phyloP scores from a whole-genome alignment of 106 monocot genomes.

The Allium sativum region DNA sequence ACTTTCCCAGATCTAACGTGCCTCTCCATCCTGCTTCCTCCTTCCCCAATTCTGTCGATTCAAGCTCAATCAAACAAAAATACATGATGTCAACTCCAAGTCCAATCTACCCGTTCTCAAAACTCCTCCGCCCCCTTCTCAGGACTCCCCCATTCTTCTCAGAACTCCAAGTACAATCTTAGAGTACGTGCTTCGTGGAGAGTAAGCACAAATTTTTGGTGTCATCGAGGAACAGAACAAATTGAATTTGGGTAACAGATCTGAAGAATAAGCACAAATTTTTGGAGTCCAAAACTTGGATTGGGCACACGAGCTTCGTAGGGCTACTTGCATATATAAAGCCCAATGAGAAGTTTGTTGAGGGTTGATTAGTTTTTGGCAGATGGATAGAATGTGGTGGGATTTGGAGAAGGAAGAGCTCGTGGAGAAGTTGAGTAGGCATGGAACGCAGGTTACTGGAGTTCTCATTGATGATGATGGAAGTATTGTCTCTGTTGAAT shows the following conservation, averaged over 20 bases:
- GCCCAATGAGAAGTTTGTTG: slow-evolving; percentile 44
- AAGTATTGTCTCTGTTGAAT: slow-evolving; percentile 78
- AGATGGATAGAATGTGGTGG: slow-evolving; percentile 80
- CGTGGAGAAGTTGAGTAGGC: slow-evolving; percentile 70
- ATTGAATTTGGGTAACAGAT: slow-evolving; percentile 61
- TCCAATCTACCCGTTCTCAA: no score
- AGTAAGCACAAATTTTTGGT: no score
- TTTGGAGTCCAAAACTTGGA: slow-evolving; percentile 44
- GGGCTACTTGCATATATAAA: slow-evolving; percentile 82
- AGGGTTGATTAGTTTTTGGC: slow-evolving; percentile 77
- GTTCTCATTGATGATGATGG: slow-evolving; percentile 55
- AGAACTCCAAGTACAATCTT: no score
- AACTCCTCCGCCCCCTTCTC: no score
- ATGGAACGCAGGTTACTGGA: slow-evolving; percentile 68
- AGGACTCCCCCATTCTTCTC: no score
- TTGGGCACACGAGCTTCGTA: slow-evolving; percentile 84
- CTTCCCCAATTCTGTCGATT: no score
- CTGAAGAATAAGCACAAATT: slow-evolving; percentile 32
- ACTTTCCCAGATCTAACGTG: no score
- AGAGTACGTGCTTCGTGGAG: no score
- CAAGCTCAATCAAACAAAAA: no score
- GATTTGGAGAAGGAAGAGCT: slow-evolving; percentile 53
- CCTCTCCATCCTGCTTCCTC: no score
- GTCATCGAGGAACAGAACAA: slow-evolving; percentile 82
- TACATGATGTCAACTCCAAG: no score